Evolutionary conservation across 768 basidiomycete species (phyloP).

Genomic region (Piloderma croceum): DNA sequence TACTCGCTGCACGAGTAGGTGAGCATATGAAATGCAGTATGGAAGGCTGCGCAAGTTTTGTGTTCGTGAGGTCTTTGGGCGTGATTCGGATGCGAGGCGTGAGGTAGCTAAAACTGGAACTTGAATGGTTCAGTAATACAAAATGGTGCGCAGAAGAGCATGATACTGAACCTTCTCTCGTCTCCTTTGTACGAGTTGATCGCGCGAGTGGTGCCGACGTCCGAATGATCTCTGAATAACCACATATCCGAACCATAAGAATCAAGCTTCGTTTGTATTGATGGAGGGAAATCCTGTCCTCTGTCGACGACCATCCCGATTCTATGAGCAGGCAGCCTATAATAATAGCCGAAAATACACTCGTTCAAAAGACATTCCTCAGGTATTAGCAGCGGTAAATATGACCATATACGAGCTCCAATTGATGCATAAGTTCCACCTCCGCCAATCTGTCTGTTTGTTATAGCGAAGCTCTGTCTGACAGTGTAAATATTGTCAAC

Average conservation of each 20-base stretch:
- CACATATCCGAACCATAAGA: constrained; percentile 72
- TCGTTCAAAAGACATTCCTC: not conserved
- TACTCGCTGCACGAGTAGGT: constrained; percentile 59
- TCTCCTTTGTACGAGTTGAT: constrained; percentile 74
- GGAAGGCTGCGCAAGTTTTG: constrained; percentile 44
- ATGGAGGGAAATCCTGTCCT: constrained; percentile 67
- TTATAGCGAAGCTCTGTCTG: constrained; percentile 1
- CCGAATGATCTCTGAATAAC: constrained; percentile 59
- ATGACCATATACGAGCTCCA: constrained; percentile 76
- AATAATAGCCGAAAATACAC: not conserved
- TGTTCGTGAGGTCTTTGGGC: constrained; percentile 59
- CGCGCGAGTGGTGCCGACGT: constrained; percentile 60
- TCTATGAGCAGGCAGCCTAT: constrained; percentile 57
- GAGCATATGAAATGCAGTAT: constrained; percentile 84
- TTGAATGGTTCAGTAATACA: constrained; percentile 4
- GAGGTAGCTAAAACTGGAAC: constrained; percentile 67
- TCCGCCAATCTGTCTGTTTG: constrained; percentile 67
- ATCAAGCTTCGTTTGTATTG: constrained; percentile 50
- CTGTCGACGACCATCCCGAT: constrained; percentile 83
- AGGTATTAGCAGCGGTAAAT: not conserved
- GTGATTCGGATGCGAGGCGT: constrained; percentile 66
- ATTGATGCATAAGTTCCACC: constrained; percentile 81
- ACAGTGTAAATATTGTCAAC: constrained; percentile 8
- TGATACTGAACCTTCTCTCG: constrained; percentile 48
- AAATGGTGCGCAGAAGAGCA: constrained; percentile 5